Conservation (phyloP, 2,329 filamentous ascomycete genomes). For the Claviceps pazoutovae region DNA sequence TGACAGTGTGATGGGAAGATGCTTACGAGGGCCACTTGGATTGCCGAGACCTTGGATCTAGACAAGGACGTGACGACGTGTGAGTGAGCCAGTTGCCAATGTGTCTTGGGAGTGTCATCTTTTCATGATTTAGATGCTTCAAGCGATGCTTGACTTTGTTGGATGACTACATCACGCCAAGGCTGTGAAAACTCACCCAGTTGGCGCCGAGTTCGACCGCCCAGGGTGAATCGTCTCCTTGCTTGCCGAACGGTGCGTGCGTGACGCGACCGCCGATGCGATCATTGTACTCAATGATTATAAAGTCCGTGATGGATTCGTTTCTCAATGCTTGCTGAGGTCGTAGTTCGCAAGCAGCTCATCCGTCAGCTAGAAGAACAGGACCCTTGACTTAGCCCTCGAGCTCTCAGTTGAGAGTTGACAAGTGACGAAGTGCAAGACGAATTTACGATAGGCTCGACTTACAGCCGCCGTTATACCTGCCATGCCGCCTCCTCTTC, state of each 20-base stretch:
- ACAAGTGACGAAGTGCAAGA: no score
- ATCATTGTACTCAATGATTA: constrained; percentile 50
- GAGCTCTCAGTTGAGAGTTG: no score
- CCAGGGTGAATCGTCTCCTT: constrained; percentile 35
- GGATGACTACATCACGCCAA: not conserved
- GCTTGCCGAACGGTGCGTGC: constrained; percentile 42
- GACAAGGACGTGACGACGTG: constrained; percentile 11
- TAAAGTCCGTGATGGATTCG: constrained; percentile 45
- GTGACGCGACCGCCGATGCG: constrained; percentile 47
- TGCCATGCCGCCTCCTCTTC: constrained; percentile 42
- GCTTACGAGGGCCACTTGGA: constrained; percentile 13
- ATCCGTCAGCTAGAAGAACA: not conserved
- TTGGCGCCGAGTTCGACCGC: constrained; percentile 53
- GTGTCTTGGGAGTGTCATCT: no score
- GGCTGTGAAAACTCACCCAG: constrained; percentile 29
- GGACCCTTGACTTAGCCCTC: no score
- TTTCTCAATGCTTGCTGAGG: constrained; percentile 42
- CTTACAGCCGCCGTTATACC: constrained; percentile 44
- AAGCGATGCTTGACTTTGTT: no score
- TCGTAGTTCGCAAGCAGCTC: no score
- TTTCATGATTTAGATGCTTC: no score
- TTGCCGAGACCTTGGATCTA: constrained; percentile 12
- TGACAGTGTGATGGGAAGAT: not conserved
- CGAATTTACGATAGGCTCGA: no score
- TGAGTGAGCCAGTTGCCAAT: no score